Evolutionary conservation across 2,329 filamentous ascomycete species (phyloP), one percentile per base, ranked within the genome.

Genomic region (Neophaeococcomyces aloes): DNA sequence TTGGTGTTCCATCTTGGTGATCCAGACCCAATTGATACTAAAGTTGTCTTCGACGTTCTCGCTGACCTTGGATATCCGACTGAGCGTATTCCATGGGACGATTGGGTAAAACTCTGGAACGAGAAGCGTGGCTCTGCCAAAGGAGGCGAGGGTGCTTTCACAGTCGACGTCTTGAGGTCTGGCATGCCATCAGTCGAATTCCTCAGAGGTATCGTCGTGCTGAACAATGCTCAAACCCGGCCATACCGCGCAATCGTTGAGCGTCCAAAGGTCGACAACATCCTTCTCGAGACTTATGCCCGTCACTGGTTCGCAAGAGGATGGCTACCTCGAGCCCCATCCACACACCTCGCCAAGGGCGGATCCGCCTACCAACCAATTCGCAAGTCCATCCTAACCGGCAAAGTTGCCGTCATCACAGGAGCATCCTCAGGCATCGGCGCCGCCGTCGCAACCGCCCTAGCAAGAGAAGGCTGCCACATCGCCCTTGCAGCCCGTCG

Each of bases 251-350:
- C 64, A 53, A 70, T 55, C 47, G 67, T 87, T 1, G 68, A 77
- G 51, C 72, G 83, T 4, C 80, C 81, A 2, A 79, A 78, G 60
- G 80, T 87, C 18, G 81, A 87, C 56, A 67, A 64, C 14, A 69
- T 75, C 11, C 66, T 89, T n/a, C 72, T 87, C 5, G 79, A 84
- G 59, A 88, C 79, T 0, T 89, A 89, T 58, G 76, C 81, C 17
- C 80, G 84, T 13, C 81, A 88, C 59, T 89, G 84, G 71, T 88
- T 81, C 57, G 81, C 82, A 14, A 69, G 84, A 59, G 84, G 84
- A 34, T 89, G 84, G 84, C 69, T 89, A 3, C 70, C 76, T 4
- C 69, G 67, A 2, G 71, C 80, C 14, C 83, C 83, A 3, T 65
- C 66, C 3, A 70, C 69, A 4, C 66, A 68, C 10, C 59, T 66